Evolutionary conservation across 176 grass and related monocot species (phyloP).

Genomic region (Eremochloa ophiuroides): DNA sequence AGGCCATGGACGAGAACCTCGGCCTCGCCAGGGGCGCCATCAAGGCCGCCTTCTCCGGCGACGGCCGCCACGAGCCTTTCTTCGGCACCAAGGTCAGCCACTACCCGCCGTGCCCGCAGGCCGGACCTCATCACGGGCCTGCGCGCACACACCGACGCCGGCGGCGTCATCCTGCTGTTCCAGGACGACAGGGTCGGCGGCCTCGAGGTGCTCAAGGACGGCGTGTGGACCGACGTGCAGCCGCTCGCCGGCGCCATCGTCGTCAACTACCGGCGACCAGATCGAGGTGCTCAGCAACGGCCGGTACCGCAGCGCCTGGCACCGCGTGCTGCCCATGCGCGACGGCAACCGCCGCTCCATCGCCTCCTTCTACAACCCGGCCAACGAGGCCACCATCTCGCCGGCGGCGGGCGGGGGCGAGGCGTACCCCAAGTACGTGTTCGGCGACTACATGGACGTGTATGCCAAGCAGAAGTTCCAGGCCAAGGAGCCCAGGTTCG

Average conservation of each 20-base stretch:
- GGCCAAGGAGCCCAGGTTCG: constrained; percentile 47
- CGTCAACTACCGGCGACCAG: constrained; percentile 68
- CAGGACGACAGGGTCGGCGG: constrained; percentile 59
- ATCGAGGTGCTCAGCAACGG: constrained; percentile 69
- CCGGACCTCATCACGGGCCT: constrained; percentile 57
- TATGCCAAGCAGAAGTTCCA: constrained; percentile 55
- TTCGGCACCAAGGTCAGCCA: constrained; percentile 81
- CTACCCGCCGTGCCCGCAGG: constrained; percentile 74
- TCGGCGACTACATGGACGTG: constrained; percentile 60
- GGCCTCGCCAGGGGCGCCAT: constrained; percentile 36
- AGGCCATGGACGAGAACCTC: constrained; percentile 61
- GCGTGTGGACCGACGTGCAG: constrained; percentile 59
- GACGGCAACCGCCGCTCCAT: constrained; percentile 58
- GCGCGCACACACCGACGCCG: constrained; percentile 65
- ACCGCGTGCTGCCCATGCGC: constrained; percentile 58
- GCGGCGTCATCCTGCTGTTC: constrained; percentile 66
- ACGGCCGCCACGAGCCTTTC: constrained; percentile 19
- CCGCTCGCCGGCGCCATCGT: constrained; percentile 54
- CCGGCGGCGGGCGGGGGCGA: neutral
- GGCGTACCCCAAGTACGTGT: constrained; percentile 44
- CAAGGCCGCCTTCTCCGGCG: constrained; percentile 35
- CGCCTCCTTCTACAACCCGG: constrained; percentile 63
- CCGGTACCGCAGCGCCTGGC: constrained; percentile 60
- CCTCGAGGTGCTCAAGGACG: constrained; percentile 61
- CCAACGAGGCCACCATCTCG: constrained; percentile 34